Conservation (phyloP, 495 filamentous ascomycete species). For the Aspergillus saccharolyticus region DNA sequence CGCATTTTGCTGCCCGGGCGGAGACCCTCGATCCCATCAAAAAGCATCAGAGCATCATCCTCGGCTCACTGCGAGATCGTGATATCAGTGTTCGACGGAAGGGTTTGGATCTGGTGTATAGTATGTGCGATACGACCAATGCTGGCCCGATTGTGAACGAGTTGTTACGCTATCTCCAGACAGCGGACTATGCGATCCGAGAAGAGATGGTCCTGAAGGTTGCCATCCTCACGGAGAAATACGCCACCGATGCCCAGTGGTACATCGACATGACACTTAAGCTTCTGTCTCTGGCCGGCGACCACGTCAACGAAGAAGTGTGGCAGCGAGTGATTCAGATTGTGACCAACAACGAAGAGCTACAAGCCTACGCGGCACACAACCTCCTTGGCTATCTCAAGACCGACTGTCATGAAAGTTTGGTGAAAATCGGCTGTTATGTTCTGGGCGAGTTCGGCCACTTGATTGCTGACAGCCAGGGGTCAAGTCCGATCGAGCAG, state of each 20-base stretch:
- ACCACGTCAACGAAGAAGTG: conserved; percentile 98
- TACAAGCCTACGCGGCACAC: conserved; percentile 93
- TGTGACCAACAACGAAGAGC: conserved; percentile 97
- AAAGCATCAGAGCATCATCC: conserved; percentile 92
- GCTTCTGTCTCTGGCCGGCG: conserved; percentile 91
- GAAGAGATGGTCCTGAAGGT: conserved; percentile 99
- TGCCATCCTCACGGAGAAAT: conserved; percentile 96
- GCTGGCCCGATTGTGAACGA: conserved; percentile 89
- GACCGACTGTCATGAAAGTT: conserved; percentile 89
- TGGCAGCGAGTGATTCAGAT: conserved; percentile 99
- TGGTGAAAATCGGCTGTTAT: conserved; percentile 96
- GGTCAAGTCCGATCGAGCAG: conserved; percentile 96
- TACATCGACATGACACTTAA: conserved; percentile 97
- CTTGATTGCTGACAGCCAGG: conserved; percentile 88
- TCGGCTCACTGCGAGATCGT: conserved; percentile 86
- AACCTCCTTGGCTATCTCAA: conserved; percentile 88
- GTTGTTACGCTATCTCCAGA: conserved; percentile 89
- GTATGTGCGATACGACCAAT: conserved; percentile 97
- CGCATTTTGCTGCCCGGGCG: conserved; percentile 88
- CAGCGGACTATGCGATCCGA: conserved; percentile 92
- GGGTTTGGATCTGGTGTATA: conserved; percentile 93
- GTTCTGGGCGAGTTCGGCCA: conserved; percentile 96
- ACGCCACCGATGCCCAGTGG: conserved; percentile 97
- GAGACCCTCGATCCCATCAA: conserved; percentile 98
- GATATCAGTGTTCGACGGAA: conserved; percentile 97